Conservation (phyloP, 768 basidiomycete species). For the Suillus subluteus region DNA sequence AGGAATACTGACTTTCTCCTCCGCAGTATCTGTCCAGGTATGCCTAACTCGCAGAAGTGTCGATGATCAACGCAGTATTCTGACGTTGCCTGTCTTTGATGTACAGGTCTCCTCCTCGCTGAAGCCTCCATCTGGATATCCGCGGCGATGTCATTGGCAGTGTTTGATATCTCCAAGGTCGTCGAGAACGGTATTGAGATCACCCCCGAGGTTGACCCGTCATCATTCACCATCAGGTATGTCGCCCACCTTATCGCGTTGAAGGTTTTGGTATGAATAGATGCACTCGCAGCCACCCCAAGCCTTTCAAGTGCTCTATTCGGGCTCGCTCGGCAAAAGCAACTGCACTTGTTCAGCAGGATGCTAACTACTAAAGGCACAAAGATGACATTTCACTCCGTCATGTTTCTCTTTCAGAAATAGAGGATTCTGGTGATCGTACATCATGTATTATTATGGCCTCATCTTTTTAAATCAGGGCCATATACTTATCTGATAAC, state of each 20-base stretch:
- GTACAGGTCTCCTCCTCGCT: conserved; percentile 53
- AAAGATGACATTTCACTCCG: background rate
- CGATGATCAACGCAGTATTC: conserved; percentile 27
- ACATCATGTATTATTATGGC: background rate
- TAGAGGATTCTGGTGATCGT: too few species aligned
- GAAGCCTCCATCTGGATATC: conserved; percentile 53
- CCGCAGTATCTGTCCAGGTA: conserved; percentile 34
- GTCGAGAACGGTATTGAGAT: conserved; percentile 50
- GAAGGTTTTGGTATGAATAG: conserved; percentile 9
- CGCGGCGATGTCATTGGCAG: conserved; percentile 47
- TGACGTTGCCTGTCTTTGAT: conserved; percentile 11
- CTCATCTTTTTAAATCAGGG: background rate
- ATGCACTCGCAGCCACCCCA: conserved; percentile 49
- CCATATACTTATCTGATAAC: too few species aligned
- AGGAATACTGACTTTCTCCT: conserved; percentile 10
- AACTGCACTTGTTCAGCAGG: conserved; percentile 54
- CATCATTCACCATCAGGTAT: conserved; percentile 67
- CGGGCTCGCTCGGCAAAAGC: conserved; percentile 64
- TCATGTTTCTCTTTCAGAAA: background rate
- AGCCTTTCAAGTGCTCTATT: conserved; percentile 63
- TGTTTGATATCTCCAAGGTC: conserved; percentile 50
- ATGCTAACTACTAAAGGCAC: conserved; percentile 32
- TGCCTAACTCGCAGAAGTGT: background rate
- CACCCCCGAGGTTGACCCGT: conserved; percentile 58
- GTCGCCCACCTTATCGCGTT: background rate